Conservation (phyloP, 1,284 basidiomycete genomes). For the Wallemia ichthyophaga region DNA sequence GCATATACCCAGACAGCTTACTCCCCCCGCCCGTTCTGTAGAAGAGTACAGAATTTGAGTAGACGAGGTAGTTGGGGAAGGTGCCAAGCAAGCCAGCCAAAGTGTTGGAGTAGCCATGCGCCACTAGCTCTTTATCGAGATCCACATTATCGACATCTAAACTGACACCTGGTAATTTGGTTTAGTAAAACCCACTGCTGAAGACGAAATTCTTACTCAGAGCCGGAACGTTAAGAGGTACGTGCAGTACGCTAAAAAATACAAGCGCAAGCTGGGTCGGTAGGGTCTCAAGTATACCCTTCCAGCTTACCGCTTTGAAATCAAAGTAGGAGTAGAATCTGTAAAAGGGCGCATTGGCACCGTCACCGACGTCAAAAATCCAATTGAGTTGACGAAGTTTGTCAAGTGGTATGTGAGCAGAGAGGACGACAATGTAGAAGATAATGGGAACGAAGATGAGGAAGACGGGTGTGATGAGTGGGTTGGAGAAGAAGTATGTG, state of each 20-base stretch:
- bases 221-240: constrained; percentile 30
- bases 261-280: constrained; percentile 22
- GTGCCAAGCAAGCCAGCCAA: constrained; percentile 48
- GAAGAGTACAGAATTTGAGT: constrained; percentile 76
- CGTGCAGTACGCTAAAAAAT: constrained; percentile 61
- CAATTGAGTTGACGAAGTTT: constrained; percentile 38
- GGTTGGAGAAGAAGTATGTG: constrained; percentile 51
- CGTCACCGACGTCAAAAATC: constrained; percentile 53
- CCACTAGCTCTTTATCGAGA: constrained; percentile 73
- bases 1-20: constrained; percentile 52
- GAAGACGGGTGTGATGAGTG: constrained; percentile 66
- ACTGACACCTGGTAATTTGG: no score
- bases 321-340: constrained; percentile 15
- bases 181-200: no score
- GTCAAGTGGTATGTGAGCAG: constrained; percentile 30
- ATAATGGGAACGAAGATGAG: constrained; percentile 54
- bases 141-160: constrained; percentile 63
- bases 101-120: constrained; percentile 74
- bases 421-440: constrained; percentile 51
- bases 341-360: constrained; percentile 36
- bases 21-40: constrained; percentile 80
- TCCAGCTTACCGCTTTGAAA: constrained; percentile 10
- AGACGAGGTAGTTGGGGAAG: constrained; percentile 25
- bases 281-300: constrained; percentile 16
- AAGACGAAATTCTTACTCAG: no score